Base-by-base conservation (phyloP, 495 filamentous ascomycete species). In the Chaetomium tenue region DNA sequence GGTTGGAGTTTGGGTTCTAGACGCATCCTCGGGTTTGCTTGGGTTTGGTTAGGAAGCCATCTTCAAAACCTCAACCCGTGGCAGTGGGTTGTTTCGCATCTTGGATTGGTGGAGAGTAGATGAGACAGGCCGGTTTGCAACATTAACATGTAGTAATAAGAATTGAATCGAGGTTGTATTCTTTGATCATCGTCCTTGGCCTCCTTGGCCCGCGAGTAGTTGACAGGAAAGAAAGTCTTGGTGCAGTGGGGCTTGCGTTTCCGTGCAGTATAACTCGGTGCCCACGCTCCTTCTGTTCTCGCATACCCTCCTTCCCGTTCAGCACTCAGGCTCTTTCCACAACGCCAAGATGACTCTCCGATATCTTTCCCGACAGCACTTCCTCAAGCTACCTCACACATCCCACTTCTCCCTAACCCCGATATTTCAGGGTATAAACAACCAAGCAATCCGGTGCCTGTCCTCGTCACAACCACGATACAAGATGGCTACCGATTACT, bases 401-500 rank as follows among this genome's bases (percentile, higher is more conserved):
- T 18, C 7, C 51, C 26, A 12, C 9, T 22, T 13, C 57, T 46
- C 6, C 11, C 46, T 20, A 6, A 52, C 25, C 6, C 23, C 13
- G 2, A 20, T n/a, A 0, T 5, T 12, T 4, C 26, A 44, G 3
- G 1, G 5, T 15, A 16, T 18, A 22, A 11, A 9, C 30, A 46
- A 52, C 18, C 50, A 42, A 16, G 8, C 22, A 5, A 6, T 25
- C 12, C 28, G 28, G 52, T 30, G n/a, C 1, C 39, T 30, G 0
- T 58, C 53, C 9, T 37, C 12, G 9, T n/a, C 40, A 26, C 42
- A 33, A 2, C 22, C 60, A 7, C 58, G 54, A 12, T 16, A 44
- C 37, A 50, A 75, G 69, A 61, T 61, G 46, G 20, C 60, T 9
- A 62, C 25, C 69, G 79, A 81, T 42, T 77, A 80, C 63, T 62